phyloP scores from a whole-genome alignment of 805 yeast species.

The Metschnikowia drakensbergensis region DNA sequence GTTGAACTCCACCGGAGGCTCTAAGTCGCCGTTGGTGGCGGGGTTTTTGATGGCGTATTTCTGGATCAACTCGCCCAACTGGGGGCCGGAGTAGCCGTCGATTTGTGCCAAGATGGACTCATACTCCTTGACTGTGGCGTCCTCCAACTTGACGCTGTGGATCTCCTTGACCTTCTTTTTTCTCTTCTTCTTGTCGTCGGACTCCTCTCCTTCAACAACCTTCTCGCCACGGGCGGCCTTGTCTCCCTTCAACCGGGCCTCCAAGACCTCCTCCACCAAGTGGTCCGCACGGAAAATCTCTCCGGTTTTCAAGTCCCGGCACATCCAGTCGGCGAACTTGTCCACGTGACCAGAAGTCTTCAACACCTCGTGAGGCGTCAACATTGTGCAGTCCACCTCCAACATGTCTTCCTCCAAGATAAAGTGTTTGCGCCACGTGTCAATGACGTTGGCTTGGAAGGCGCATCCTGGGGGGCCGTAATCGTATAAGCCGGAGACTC shows the following conservation, averaged over 20 bases:
- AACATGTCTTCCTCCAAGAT: conserved; percentile 97
- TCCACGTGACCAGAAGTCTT: conserved; percentile 99
- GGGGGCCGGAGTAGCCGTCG: conserved; percentile 91
- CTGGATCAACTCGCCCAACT: conserved; percentile 83
- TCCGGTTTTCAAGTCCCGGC: conserved; percentile 90
- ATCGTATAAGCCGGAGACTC: conserved; percentile 96
- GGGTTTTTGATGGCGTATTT: conserved; percentile 89
- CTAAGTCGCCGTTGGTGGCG: conserved; percentile 77
- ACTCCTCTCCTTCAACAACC: conserved; percentile 45
- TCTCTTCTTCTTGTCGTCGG: conserved; percentile 68
- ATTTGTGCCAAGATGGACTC: conserved; percentile 86
- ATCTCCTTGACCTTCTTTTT: conserved; percentile 83
- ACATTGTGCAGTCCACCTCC: conserved; percentile 96
- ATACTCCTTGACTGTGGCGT: conserved; percentile 71
- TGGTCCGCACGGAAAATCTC: conserved; percentile 99
- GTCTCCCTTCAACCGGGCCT: conserved; percentile 94
- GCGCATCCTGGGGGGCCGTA: conserved; percentile 99
- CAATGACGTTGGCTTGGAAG: conserved; percentile 91
- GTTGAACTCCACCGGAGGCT: conserved; percentile 92
- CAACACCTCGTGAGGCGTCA: conserved; percentile 95
- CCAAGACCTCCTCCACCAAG: conserved; percentile 95
- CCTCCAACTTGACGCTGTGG: conserved; percentile 87
- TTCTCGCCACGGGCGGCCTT: conserved; percentile 88
- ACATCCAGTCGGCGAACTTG: conserved; percentile 99
- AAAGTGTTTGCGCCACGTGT: conserved; percentile 96